Evolutionary conservation across 169 alveolate genomes (phyloP).

Genomic region (Miamiensis avidus): DNA sequence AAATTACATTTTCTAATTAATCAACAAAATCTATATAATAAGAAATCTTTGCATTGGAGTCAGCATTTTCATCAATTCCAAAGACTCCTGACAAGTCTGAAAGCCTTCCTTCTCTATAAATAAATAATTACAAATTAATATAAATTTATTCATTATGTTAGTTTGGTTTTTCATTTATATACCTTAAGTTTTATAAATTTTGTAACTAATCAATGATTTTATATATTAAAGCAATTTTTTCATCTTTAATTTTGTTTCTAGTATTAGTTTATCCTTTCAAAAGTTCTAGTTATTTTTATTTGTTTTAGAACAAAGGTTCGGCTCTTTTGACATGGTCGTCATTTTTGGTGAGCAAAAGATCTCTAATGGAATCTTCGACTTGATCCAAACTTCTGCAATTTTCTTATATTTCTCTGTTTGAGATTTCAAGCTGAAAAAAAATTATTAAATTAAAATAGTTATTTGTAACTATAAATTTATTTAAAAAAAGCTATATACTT

Average conservation of each 20-base stretch:
- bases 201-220: constrained; percentile 30
- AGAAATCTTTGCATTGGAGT: constrained; percentile 19
- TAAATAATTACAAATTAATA: neutral
- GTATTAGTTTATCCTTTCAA: constrained; percentile 15
- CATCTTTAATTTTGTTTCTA: constrained; percentile 51
- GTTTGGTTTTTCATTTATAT: constrained; percentile 13
- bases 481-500: constrained; percentile 19
- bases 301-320: constrained; percentile 44
- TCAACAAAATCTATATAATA: constrained; percentile 44
- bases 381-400: constrained; percentile 32
- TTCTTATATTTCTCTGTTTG: constrained; percentile 34
- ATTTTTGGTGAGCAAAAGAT: constrained; percentile 25
- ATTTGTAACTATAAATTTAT: neutral
- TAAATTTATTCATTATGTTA: constrained; percentile 11
- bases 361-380: constrained; percentile 43
- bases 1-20: constrained; percentile 35
- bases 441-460: neutral
- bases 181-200: constrained; percentile 34
- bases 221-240: constrained; percentile 36
- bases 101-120: constrained; percentile 26
- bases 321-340: constrained; percentile 46
- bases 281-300: constrained; percentile 24
- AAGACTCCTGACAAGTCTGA: neutral
- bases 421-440: constrained; percentile 6
- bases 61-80: constrained; percentile 31